phyloP scores from a whole-genome alignment of 495 filamentous ascomycete genomes.

The Hyaloscypha variabilis region DNA sequence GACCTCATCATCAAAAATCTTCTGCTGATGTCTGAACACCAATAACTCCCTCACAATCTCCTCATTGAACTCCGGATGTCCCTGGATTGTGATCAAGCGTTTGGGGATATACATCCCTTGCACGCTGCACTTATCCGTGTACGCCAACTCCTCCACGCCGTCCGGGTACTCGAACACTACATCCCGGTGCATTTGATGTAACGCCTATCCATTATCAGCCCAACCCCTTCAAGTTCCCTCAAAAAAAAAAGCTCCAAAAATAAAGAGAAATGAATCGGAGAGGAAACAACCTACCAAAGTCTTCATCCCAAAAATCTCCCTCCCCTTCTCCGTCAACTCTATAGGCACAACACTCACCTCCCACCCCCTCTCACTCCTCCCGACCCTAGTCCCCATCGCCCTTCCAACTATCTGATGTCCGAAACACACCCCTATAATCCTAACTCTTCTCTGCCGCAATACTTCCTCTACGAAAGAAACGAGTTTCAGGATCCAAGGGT shows the following conservation, averaged over 20 bases:
- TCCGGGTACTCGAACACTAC: constrained; percentile 67
- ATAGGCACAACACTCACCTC: constrained; percentile 76
- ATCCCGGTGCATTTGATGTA: constrained; percentile 92
- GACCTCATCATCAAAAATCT: constrained; percentile 66
- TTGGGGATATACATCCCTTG: constrained; percentile 79
- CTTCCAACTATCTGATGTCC: constrained; percentile 89
- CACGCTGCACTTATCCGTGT: constrained; percentile 66
- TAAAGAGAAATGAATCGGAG: no score
- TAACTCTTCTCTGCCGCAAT: constrained; percentile 54
- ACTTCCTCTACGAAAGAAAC: constrained; percentile 67
- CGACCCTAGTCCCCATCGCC: constrained; percentile 70
- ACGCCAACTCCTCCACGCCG: constrained; percentile 64
- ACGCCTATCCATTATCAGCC: constrained; percentile 48
- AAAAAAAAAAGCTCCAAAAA: no score
- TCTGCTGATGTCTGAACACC: constrained; percentile 54
- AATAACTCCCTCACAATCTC: constrained; percentile 76
- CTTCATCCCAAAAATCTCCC: constrained; percentile 70
- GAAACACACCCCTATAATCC: constrained; percentile 82
- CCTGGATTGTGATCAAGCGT: constrained; percentile 78
- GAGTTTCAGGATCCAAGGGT: constrained; percentile 72
- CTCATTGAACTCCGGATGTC: constrained; percentile 85
- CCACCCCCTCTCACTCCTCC: constrained; percentile 72
- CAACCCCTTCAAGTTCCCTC: no score
- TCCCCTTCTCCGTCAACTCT: constrained; percentile 68
- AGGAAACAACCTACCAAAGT: constrained; percentile 58